These are phyloP conservation scores for Zalaria sp. DNA, from an alignment of 2,329 filamentous ascomycete genomes.

Conservation along the genomic window DNA sequence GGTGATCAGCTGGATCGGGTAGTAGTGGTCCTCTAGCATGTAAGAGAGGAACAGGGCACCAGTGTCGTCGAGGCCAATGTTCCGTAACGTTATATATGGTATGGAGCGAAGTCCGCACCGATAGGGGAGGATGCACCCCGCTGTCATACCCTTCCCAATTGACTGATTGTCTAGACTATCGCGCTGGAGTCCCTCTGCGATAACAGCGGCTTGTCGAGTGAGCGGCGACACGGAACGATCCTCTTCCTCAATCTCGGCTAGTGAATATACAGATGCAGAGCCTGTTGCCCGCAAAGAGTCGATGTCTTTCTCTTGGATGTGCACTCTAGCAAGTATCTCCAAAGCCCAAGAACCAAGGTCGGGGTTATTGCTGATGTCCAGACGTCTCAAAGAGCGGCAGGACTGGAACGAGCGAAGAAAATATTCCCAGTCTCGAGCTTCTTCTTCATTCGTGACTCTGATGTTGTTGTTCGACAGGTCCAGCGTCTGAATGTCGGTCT, in stretches of 20 bases:
- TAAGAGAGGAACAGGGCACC: slow-evolving; percentile 27
- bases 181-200: neutral
- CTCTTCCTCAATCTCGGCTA: slow-evolving; percentile 9
- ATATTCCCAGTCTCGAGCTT: slow-evolving; percentile 25
- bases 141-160: slow-evolving; percentile 7
- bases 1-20: slow-evolving; percentile 20
- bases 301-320: slow-evolving; percentile 20
- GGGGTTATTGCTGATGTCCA: slow-evolving; percentile 32
- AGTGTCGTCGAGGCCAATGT: slow-evolving; percentile 20
- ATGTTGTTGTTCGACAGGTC: slow-evolving; percentile 34
- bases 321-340: slow-evolving; percentile 30
- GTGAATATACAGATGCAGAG: slow-evolving; percentile 10
- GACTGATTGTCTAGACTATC: slow-evolving; percentile 3
- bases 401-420: slow-evolving; percentile 29
- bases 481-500: slow-evolving; percentile 30
- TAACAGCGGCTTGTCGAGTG: neutral
- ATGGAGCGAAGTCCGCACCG: slow-evolving; percentile 24
- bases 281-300: slow-evolving; percentile 15
- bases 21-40: slow-evolving; percentile 23
- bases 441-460: slow-evolving; percentile 19
- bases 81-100: slow-evolving; percentile 23
- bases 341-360: slow-evolving; percentile 26
- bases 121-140: slow-evolving; percentile 7
- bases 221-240: neutral
- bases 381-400: slow-evolving; percentile 27